These are phyloP conservation scores for Nidularia pulvinata DNA, from an alignment of 768 basidiomycete genomes.

Conservation along the genomic window DNA sequence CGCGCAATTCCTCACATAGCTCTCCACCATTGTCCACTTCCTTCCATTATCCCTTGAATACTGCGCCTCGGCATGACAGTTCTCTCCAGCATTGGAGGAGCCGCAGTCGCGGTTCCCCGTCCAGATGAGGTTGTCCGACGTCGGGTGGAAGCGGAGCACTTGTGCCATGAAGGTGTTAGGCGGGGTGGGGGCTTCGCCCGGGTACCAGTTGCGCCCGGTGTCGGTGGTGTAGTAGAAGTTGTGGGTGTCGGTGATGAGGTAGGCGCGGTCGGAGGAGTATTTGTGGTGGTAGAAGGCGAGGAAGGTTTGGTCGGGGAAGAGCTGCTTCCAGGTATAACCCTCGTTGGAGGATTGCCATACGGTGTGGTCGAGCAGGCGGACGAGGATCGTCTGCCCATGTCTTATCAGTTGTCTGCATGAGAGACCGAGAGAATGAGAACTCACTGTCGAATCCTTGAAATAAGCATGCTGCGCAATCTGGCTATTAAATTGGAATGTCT, in stretches of 20 bases:
- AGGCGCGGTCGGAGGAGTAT: constrained; percentile 80
- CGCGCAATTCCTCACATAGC: constrained; percentile 88
- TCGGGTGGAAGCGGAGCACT: constrained; percentile 87
- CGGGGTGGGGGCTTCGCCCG: constrained; percentile 53
- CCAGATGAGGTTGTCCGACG: constrained; percentile 88
- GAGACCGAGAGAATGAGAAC: constrained; percentile 7
- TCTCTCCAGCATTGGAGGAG: constrained; percentile 18
- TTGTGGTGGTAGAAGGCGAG: constrained; percentile 87
- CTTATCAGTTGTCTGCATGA: constrained; percentile 2
- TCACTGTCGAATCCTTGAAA: constrained; percentile 77
- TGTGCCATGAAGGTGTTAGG: constrained; percentile 82
- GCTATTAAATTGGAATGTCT: constrained; percentile 69
- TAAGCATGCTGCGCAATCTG: constrained; percentile 78
- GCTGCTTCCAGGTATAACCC: constrained; percentile 87
- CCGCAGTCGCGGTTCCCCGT: constrained; percentile 75
- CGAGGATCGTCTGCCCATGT: constrained; percentile 68
- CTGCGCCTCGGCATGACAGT: constrained; percentile 75
- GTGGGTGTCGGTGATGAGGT: constrained; percentile 73
- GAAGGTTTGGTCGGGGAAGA: constrained; percentile 61
- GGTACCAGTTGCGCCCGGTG: constrained; percentile 73
- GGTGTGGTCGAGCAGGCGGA: constrained; percentile 71
- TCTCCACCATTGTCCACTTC: constrained; percentile 74
- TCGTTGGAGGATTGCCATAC: constrained; percentile 97
- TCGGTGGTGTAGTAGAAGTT: constrained; percentile 83
- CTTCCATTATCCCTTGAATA: constrained; percentile 81